phyloP scores from a whole-genome alignment of 345 rosid genomes.

The Eucalyptus paniculata region DNA sequence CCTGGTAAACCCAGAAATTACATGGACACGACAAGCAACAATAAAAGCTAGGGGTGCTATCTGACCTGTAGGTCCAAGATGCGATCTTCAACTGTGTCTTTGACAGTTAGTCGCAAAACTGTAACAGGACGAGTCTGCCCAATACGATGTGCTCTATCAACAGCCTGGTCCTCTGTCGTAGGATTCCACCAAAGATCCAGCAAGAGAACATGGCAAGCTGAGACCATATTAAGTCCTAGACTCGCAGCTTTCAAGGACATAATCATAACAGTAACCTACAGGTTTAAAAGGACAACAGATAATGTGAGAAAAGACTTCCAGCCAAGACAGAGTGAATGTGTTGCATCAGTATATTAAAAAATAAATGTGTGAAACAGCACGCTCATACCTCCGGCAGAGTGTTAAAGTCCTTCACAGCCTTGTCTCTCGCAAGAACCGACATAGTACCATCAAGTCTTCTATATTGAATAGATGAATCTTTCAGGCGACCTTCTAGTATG shows the following conservation, averaged over 20 bases:
- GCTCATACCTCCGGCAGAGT: constrained; percentile 69
- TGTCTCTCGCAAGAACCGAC: constrained; percentile 90
- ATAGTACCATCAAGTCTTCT: constrained; percentile 98
- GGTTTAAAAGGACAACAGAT: background rate
- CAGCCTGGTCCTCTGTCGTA: constrained; percentile 92
- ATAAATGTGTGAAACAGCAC: background rate
- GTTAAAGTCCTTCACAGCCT: constrained; percentile 95
- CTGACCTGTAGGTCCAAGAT: constrained; percentile 79
- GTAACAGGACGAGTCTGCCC: constrained; percentile 91
- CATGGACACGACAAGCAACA: background rate
- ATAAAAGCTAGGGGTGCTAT: background rate
- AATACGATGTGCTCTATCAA: constrained; percentile 96
- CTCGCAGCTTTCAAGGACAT: constrained; percentile 99
- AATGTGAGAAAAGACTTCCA: background rate
- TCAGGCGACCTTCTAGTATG: constrained; percentile 71
- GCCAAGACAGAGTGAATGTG: background rate
- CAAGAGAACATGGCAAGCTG: constrained; percentile 84
- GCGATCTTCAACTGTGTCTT: constrained; percentile 91
- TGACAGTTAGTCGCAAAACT: constrained; percentile 77
- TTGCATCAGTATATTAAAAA: background rate
- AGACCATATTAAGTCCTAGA: constrained; percentile 95
- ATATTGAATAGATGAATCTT: constrained; percentile 56
- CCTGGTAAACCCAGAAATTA: background rate
- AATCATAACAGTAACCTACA: constrained; percentile 82
- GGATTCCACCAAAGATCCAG: constrained; percentile 99